Evolutionary conservation across 169 alveolate genomes (phyloP).

Genomic region (Plasmodium cynomolgi): DNA sequence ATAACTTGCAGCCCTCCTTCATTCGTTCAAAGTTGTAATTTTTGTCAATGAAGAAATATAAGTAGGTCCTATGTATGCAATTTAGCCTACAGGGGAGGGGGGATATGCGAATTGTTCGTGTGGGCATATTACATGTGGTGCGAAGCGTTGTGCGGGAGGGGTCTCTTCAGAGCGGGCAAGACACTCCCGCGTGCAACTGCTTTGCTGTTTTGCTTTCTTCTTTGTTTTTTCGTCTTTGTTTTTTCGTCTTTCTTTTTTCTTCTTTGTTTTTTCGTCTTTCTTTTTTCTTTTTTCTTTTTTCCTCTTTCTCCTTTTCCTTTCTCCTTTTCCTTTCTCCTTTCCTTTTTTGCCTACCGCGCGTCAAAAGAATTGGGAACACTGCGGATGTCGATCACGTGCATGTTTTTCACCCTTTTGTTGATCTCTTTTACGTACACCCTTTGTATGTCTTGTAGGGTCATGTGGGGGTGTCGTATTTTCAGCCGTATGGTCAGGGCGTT

Average conservation of each 20-base stretch:
- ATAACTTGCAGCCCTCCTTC: conserved; percentile 38
- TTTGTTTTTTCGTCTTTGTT: neutral
- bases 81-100: conserved; percentile 16
- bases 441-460: conserved; percentile 18
- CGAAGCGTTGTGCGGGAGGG: neutral
- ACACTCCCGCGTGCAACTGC: neutral
- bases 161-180: neutral
- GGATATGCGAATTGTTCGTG: neutral
- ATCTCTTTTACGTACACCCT: conserved; percentile 45
- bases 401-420: conserved; percentile 38
- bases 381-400: conserved; percentile 46
- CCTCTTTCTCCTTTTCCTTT: neutral
- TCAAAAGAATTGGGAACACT: conserved; percentile 69
- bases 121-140: neutral
- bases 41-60: conserved; percentile 60
- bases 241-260: neutral
- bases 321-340: neutral
- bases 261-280: conserved; percentile 2
- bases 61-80: conserved; percentile 63
- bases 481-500: conserved; percentile 56
- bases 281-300: neutral
- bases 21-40: conserved; percentile 39
- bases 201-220: neutral
- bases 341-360: conserved; percentile 31
- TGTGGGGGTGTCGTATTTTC: conserved; percentile 22